Conservation (phyloP, 1,139 yeast species). For the Hyphopichia burtonii region DNA sequence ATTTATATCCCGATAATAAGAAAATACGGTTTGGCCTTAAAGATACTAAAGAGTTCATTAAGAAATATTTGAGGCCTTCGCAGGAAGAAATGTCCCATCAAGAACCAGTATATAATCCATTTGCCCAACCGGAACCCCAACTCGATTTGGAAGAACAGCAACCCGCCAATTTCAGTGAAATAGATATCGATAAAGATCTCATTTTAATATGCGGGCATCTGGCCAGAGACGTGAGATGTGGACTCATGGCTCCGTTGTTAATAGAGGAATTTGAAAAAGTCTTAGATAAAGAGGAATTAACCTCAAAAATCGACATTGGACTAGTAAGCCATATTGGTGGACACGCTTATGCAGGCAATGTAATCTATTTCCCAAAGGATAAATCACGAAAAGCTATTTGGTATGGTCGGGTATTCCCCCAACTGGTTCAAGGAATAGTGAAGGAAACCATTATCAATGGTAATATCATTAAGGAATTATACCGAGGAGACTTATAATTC, state of each 20-base stretch:
- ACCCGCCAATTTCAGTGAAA: constrained; percentile 20
- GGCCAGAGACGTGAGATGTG: constrained; percentile 65
- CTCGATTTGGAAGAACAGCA: too few species aligned
- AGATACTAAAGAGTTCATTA: constrained; percentile 40
- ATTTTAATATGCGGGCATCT: constrained; percentile 67
- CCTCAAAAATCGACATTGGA: constrained; percentile 44
- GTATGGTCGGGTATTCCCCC: constrained; percentile 71
- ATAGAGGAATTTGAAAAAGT: constrained; percentile 49
- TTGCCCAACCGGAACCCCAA: constrained; percentile 8
- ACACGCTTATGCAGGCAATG: constrained; percentile 77
- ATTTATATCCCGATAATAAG: constrained; percentile 58
- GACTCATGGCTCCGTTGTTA: constrained; percentile 58
- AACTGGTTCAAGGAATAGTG: constrained; percentile 65
- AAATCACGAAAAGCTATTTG: constrained; percentile 48
- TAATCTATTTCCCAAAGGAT: constrained; percentile 49
- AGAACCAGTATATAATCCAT: constrained; percentile 32
- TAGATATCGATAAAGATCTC: constrained; percentile 19
- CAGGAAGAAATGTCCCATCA: constrained; percentile 7
- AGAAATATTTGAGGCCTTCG: constrained; percentile 37
- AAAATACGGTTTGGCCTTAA: constrained; percentile 32
- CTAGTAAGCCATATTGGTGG: constrained; percentile 73
- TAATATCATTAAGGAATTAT: constrained; percentile 51
- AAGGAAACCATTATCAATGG: constrained; percentile 49
- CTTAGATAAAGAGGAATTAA: constrained; percentile 25
- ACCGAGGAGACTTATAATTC: constrained; percentile 39